Conservation (phyloP, 208 protist genomes). For the Wallacemonas sp. region DNA sequence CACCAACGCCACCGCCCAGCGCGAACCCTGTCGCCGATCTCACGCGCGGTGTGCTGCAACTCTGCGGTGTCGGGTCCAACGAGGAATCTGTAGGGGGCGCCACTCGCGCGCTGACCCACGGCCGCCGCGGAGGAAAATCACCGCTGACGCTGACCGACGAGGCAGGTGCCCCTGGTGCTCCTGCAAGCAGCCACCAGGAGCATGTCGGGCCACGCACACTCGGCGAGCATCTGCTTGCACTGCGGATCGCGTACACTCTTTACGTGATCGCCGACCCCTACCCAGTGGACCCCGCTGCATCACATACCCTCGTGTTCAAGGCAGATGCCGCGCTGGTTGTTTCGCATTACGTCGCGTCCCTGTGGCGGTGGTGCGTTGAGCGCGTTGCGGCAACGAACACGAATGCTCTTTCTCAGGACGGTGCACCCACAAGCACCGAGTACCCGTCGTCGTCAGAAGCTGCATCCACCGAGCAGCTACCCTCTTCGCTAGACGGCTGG, state of each 20-base stretch:
- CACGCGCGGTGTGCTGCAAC: not conserved
- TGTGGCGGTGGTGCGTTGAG: constrained; percentile 39
- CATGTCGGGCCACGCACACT: not conserved
- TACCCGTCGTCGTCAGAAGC: not conserved
- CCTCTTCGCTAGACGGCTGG: constrained; percentile 27
- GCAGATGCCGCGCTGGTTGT: constrained; percentile 46
- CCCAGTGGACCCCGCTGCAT: not conserved
- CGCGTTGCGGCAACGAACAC: not conserved
- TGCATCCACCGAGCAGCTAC: constrained; percentile 19
- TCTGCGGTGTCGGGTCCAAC: not conserved
- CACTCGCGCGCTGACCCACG: too few relatives aligned
- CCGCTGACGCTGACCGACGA: not conserved
- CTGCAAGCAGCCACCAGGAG: not conserved
- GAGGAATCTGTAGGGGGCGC: not conserved
- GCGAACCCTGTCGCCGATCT: not conserved
- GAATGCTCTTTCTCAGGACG: not conserved
- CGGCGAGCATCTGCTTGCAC: constrained; percentile 18
- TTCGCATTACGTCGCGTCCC: constrained; percentile 61
- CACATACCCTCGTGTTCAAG: constrained; percentile 1
- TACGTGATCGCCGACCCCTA: constrained; percentile 13
- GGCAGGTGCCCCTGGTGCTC: not conserved
- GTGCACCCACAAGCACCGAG: not conserved
- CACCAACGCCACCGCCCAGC: not conserved
- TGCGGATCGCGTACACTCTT: constrained; percentile 35
- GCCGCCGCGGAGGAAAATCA: too few relatives aligned